These are phyloP conservation scores for Hygrophila difformis DNA, from an alignment of 257 asterid species.

Conservation along the genomic window DNA sequence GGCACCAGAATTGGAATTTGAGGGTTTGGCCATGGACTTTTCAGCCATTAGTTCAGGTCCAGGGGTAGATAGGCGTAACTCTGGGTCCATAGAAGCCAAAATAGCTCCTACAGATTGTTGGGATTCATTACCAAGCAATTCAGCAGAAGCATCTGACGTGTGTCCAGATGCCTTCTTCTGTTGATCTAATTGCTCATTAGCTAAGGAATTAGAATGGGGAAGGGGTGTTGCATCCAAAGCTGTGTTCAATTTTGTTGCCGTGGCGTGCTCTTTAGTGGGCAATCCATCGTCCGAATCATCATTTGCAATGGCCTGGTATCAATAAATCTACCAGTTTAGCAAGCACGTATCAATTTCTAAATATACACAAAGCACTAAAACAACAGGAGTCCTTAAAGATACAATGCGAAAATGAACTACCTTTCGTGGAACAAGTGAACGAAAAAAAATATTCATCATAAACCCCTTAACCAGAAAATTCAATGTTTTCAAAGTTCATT, in stretches of 20 bases:
- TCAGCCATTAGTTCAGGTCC: constrained; percentile 53
- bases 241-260: constrained; percentile 28
- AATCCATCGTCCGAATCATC: constrained; percentile 70
- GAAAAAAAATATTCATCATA: constrained; percentile 1
- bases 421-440: not conserved
- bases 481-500: too few species aligned
- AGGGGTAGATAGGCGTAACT: constrained; percentile 41
- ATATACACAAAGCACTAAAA: too few species aligned
- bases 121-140: constrained; percentile 44
- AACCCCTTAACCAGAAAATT: too few species aligned
- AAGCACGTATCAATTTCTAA: too few species aligned
- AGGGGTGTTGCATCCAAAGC: constrained; percentile 29
- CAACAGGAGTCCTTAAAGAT: too few species aligned
- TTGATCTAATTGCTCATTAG: constrained; percentile 43
- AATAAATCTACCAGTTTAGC: too few species aligned
- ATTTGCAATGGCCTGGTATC: constrained; percentile 59
- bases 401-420: not conserved
- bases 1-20: constrained; percentile 34
- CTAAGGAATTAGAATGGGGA: constrained; percentile 36
- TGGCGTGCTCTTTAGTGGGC: constrained; percentile 26
- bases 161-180: constrained; percentile 35
- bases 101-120: constrained; percentile 80
- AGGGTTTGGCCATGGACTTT: constrained; percentile 40
- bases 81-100: constrained; percentile 71
- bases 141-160: constrained; percentile 36